A percentile compares a stretch with the other conserved stretches of the same genome.
phyloP scores from a whole-genome alignment of 2,329 filamentous ascomycete species.

The Botrytis squamosa region DNA sequence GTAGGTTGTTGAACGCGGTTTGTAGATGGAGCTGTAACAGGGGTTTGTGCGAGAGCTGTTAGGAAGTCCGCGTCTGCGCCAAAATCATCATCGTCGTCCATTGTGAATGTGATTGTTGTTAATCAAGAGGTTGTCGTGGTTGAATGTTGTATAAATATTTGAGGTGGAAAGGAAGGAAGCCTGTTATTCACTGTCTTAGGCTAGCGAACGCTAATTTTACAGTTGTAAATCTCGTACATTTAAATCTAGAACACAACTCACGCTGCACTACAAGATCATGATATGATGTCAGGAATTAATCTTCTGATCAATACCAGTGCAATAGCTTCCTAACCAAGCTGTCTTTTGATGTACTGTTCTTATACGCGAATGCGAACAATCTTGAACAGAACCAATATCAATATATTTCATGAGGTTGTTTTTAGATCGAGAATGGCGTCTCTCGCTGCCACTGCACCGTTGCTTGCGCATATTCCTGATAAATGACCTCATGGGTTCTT shows the following conservation, averaged over 20 bases:
- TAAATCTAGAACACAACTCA: not conserved
- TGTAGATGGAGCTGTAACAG: conserved; percentile 32
- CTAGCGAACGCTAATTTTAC: not conserved
- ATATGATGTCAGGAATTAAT: not conserved
- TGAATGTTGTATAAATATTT: not conserved
- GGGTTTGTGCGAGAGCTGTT: conserved; percentile 53
- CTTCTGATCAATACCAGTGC: too few relatives aligned
- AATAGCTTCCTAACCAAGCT: not conserved
- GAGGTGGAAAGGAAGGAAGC: not conserved
- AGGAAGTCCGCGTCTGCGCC: conserved; percentile 57
- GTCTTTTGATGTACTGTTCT: not conserved
- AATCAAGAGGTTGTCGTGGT: not conserved
- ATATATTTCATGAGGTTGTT: not conserved
- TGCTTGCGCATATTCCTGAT: too few relatives aligned
- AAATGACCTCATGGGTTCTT: not conserved
- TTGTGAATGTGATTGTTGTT: conserved; percentile 15
- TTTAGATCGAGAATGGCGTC: not conserved
- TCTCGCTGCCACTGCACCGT: not conserved
- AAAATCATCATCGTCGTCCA: conserved; percentile 54
- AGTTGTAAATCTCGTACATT: not conserved
- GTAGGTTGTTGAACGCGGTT: conserved; percentile 41
- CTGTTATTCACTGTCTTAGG: not conserved
- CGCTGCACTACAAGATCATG: not conserved
- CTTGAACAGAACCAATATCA: not conserved
- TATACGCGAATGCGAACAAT: not conserved